Conservation (phyloP, 2,329 filamentous ascomycete genomes). For the Emergomyces pasteurianus region DNA sequence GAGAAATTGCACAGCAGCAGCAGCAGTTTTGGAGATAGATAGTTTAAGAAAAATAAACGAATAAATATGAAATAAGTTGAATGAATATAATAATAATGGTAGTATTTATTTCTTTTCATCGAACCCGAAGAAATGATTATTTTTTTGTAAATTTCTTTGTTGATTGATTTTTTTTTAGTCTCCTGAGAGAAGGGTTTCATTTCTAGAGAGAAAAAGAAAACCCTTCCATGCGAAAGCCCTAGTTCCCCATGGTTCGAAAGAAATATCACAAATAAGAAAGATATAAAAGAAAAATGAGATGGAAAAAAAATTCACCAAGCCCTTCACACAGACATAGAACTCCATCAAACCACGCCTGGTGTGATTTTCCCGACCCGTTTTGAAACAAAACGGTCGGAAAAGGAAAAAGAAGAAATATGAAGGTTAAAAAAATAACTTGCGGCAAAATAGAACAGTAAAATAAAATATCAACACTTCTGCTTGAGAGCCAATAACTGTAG, state of each 20-base stretch:
- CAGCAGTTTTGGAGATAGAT: too few relatives aligned
- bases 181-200: not conserved
- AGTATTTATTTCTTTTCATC: not conserved
- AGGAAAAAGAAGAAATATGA: not conserved
- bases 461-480: conserved; percentile 1
- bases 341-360: conserved; percentile 1
- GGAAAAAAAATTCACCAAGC: not conserved
- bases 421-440: conserved; percentile 7
- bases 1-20: not conserved
- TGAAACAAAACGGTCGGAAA: not conserved
- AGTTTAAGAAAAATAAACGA: too few relatives aligned
- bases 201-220: not conserved
- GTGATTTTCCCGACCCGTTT: not conserved
- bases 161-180: not conserved
- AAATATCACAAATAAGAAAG: not conserved
- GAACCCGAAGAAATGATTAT: not conserved
- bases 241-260: not conserved
- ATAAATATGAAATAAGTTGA: not conserved
- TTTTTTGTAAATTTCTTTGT: not conserved
- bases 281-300: too few relatives aligned
- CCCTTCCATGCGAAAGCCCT: not conserved
- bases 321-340: not conserved
- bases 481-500: conserved; percentile 3
- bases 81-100: not conserved
- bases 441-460: too few relatives aligned